Conservation (phyloP, 2,329 filamentous ascomycete species). For the Arthroderma sp. region DNA sequence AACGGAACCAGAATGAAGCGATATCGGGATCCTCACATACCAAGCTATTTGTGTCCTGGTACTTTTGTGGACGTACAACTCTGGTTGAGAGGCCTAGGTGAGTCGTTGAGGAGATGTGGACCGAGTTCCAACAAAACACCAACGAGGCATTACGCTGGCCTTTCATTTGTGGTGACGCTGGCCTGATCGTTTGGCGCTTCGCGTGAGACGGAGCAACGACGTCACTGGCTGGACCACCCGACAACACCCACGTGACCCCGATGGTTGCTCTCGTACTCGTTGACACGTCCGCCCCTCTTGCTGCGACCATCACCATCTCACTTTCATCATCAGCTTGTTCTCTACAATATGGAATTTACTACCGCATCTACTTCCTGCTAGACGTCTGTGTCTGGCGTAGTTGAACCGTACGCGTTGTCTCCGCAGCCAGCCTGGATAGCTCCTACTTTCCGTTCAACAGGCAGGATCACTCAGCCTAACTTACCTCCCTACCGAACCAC, state of each 20-base stretch:
- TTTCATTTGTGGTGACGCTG: too few species aligned
- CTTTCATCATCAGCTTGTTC: slow-evolving; percentile 1
- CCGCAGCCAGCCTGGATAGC: slow-evolving; percentile 33
- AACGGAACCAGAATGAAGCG: too few species aligned
- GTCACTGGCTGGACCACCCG: slow-evolving; percentile 24
- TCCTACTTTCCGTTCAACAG: slow-evolving; percentile 19
- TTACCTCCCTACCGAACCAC: too few species aligned
- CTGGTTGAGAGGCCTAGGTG: too few species aligned
- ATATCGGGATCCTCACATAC: too few species aligned
- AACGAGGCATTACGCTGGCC: too few species aligned
- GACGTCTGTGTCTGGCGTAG: slow-evolving; percentile 33
- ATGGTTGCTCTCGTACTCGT: slow-evolving; percentile 10
- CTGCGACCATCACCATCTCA: slow-evolving; percentile 1
- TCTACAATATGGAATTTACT: slow-evolving; percentile 10
- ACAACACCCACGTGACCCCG: slow-evolving; percentile 24
- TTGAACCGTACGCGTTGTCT: slow-evolving; percentile 28
- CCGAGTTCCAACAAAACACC: too few species aligned
- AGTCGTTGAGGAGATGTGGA: too few species aligned
- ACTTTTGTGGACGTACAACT: too few species aligned
- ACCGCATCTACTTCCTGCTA: slow-evolving; percentile 24
- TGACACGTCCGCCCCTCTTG: slow-evolving; percentile 4
- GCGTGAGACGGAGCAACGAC: slow-evolving; percentile 27
- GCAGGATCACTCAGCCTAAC: too few species aligned
- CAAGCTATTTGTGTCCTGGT: too few species aligned
- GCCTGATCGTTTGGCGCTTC: slow-evolving; percentile 1